Conservation (phyloP, 805 yeast genomes). For the Priceomyces haplophilus region DNA sequence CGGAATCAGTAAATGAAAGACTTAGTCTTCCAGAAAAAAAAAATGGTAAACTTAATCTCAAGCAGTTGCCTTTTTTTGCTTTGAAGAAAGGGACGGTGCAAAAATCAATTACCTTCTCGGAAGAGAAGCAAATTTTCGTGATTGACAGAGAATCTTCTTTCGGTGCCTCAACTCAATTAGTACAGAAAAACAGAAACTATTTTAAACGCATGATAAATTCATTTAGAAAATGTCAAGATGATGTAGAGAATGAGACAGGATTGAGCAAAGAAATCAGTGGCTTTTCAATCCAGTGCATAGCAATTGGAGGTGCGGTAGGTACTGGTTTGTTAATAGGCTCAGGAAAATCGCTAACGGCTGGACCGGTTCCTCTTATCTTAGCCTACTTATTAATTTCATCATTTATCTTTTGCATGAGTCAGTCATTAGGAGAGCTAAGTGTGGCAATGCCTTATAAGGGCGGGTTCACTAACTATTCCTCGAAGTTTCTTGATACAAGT, state of each 20-base stretch:
- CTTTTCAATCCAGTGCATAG: slow-evolving; percentile 20
- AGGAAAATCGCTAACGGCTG: slow-evolving; percentile 21
- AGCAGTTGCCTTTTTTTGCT: background rate
- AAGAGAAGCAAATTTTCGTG: background rate
- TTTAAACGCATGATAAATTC: slow-evolving; percentile 5
- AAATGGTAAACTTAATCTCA: background rate
- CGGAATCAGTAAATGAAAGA: background rate
- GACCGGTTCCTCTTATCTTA: slow-evolving; percentile 21
- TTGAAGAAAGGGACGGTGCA: background rate
- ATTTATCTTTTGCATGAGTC: slow-evolving; percentile 21
- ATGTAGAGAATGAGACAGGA: slow-evolving; percentile 2
- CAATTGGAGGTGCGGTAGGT: slow-evolving; percentile 28
- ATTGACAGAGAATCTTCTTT: background rate
- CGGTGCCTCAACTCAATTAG: background rate
- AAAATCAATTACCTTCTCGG: background rate
- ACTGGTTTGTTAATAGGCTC: slow-evolving; percentile 25
- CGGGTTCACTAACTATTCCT: slow-evolving; percentile 23
- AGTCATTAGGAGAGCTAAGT: slow-evolving; percentile 24
- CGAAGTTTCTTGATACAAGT: slow-evolving; percentile 21
- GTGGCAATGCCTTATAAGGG: slow-evolving; percentile 23
- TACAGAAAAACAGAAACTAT: background rate
- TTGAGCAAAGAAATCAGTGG: slow-evolving; percentile 7
- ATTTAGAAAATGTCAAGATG: slow-evolving; percentile 7
- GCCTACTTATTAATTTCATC: slow-evolving; percentile 21
- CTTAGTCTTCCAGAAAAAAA: background rate